Conservation (phyloP, 192 early-diverging fungal species). For the Linnemannia exigua region DNA sequence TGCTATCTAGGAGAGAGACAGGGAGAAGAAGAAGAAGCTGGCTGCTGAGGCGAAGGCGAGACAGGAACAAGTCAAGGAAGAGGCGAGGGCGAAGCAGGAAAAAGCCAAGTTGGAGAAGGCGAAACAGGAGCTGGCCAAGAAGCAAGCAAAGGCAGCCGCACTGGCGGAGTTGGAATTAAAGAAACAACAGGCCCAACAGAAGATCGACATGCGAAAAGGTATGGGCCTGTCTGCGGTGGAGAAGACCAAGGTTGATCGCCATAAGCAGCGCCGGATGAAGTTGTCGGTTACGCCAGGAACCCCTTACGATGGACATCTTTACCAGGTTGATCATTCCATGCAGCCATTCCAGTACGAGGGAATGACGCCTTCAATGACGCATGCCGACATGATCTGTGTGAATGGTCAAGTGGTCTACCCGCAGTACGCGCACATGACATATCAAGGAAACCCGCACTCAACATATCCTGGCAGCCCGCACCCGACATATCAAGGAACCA, state of each 20-base stretch:
- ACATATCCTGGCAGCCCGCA: neutral
- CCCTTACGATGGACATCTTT: neutral
- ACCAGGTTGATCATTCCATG: neutral
- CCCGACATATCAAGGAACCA: neutral
- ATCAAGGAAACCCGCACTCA: neutral
- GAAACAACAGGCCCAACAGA: neutral
- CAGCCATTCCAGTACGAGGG: neutral
- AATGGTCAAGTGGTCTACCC: neutral
- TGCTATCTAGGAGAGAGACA: conserved; percentile 7
- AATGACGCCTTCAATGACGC: neutral
- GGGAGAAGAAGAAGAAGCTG: conserved; percentile 7
- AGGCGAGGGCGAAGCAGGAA: neutral
- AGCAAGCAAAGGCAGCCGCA: neutral
- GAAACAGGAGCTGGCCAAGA: neutral
- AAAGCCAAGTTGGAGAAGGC: conserved; percentile 1
- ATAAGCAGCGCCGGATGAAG: neutral
- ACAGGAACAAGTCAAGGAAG: neutral
- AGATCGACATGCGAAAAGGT: neutral
- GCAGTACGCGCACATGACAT: neutral
- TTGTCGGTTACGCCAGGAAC: neutral
- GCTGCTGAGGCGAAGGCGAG: conserved; percentile 1
- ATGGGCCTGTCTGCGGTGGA: neutral
- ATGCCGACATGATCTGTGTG: neutral
- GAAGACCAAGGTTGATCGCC: neutral
- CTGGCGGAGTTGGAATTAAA: neutral